Percentiles rank a stretch among this genome's conserved stretches.
phyloP scores from a whole-genome alignment of 1,139 yeast species.

The Magnusiomyces tetraspermus region DNA sequence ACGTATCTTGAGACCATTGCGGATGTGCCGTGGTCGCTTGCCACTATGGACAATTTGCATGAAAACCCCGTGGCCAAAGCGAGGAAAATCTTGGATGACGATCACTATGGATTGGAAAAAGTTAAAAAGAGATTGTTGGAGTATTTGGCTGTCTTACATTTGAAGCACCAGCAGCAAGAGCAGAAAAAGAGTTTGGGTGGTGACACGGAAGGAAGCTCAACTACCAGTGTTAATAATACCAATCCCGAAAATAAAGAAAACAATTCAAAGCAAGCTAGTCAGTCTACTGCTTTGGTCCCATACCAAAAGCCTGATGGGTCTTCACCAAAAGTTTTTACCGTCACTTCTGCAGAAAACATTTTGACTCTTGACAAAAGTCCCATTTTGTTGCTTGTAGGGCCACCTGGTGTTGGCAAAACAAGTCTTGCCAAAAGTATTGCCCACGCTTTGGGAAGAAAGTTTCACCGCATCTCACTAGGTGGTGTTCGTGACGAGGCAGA shows the following conservation, averaged over 20 bases:
- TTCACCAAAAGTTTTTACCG: slow-evolving; percentile 1
- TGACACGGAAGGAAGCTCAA: neutral
- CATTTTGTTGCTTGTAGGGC: slow-evolving; percentile 76
- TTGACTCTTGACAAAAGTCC: slow-evolving; percentile 48
- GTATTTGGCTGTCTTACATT: slow-evolving; percentile 66
- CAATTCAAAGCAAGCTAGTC: neutral
- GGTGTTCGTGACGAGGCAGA: slow-evolving; percentile 88
- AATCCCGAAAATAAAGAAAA: neutral
- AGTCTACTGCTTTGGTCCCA: slow-evolving; percentile 15
- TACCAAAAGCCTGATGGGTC: neutral
- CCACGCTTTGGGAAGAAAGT: slow-evolving; percentile 63
- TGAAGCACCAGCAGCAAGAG: slow-evolving; percentile 32
- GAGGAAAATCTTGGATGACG: slow-evolving; percentile 53
- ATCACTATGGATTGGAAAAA: slow-evolving; percentile 75
- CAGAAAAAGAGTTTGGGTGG: neutral
- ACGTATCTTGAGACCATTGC: slow-evolving; percentile 62
- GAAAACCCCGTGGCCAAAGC: slow-evolving; percentile 47
- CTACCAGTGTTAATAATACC: neutral
- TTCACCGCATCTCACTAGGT: slow-evolving; percentile 79
- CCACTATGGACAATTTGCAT: slow-evolving; percentile 27
- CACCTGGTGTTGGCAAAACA: slow-evolving; percentile 94
- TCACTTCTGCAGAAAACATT: slow-evolving; percentile 8
- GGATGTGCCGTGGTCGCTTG: slow-evolving; percentile 45
- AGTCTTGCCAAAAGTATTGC: slow-evolving; percentile 85
- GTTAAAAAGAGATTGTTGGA: slow-evolving; percentile 77